phyloP scores from a whole-genome alignment of 768 basidiomycete species.

The Suillus subluteus region DNA sequence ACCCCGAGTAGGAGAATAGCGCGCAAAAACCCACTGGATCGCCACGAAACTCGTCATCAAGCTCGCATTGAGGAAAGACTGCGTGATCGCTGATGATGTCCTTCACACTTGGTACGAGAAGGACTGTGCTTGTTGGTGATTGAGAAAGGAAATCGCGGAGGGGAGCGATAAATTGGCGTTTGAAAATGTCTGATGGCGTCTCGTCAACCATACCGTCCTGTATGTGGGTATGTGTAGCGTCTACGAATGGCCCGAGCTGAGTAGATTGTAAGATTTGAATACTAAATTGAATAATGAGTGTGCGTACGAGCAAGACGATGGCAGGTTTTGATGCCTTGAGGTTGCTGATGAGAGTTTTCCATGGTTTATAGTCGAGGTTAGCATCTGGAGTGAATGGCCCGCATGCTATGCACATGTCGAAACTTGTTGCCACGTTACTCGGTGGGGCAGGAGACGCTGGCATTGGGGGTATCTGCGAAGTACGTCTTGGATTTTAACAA shows the following conservation, averaged over 20 bases:
- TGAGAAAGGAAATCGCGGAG: slow-evolving; percentile 59
- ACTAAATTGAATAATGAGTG: slow-evolving; percentile 4
- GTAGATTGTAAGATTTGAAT: slow-evolving; percentile 5
- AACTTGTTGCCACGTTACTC: slow-evolving; percentile 43
- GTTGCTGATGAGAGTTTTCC: slow-evolving; percentile 63
- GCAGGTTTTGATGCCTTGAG: slow-evolving; percentile 69
- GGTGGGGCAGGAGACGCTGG: slow-evolving; percentile 46
- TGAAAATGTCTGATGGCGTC: slow-evolving; percentile 70
- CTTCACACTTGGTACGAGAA: slow-evolving; percentile 81
- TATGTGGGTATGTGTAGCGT: slow-evolving; percentile 73
- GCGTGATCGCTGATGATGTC: slow-evolving; percentile 81
- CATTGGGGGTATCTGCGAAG: slow-evolving; percentile 63
- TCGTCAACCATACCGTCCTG: slow-evolving; percentile 73
- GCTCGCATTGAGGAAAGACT: slow-evolving; percentile 82
- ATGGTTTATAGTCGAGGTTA: slow-evolving; percentile 76
- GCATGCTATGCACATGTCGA: slow-evolving; percentile 72
- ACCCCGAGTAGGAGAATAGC: background rate
- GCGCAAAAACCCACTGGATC: slow-evolving; percentile 51
- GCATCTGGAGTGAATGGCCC: slow-evolving; percentile 87
- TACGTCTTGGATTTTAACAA: background rate
- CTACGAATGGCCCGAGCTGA: slow-evolving; percentile 93
- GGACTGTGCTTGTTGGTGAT: slow-evolving; percentile 69
- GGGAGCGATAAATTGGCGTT: slow-evolving; percentile 57
- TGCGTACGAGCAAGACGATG: slow-evolving; percentile 73
- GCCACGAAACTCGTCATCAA: slow-evolving; percentile 44